Evolutionary conservation across 768 basidiomycete species (phyloP).

Genomic region (Suillus lakei): DNA sequence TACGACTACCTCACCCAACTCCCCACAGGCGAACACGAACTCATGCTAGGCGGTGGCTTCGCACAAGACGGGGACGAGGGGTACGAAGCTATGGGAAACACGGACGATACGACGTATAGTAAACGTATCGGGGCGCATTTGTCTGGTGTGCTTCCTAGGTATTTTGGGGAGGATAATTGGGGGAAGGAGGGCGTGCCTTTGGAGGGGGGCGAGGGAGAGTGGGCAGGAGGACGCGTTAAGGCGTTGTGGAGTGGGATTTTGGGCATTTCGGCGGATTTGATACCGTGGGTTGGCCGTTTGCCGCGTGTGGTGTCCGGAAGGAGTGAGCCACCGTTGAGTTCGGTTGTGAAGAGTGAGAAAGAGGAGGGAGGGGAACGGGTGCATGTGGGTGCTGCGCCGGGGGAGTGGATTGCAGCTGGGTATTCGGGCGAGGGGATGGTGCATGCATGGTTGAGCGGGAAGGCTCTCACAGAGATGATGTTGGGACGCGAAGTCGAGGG

Average conservation of each 20-base stretch:
- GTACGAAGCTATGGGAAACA: constrained; percentile 40
- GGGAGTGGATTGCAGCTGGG: constrained; percentile 77
- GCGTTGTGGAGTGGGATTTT: constrained; percentile 68
- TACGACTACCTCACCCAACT: constrained; percentile 77
- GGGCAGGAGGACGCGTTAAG: constrained; percentile 54
- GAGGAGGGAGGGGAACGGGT: not conserved
- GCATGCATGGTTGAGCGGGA: constrained; percentile 70
- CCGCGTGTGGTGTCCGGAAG: constrained; percentile 53
- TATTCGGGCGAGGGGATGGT: constrained; percentile 79
- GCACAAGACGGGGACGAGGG: constrained; percentile 36
- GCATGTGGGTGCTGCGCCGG: constrained; percentile 39
- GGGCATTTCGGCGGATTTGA: constrained; percentile 61
- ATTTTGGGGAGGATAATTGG: constrained; percentile 54
- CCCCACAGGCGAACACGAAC: constrained; percentile 45
- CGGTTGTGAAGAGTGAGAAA: not conserved
- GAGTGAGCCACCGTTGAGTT: constrained; percentile 18
- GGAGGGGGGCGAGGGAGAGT: constrained; percentile 22
- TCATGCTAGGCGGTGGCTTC: constrained; percentile 71
- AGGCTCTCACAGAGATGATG: constrained; percentile 64
- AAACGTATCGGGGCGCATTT: constrained; percentile 41
- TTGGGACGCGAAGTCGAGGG: constrained; percentile 40
- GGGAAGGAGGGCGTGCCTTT: constrained; percentile 38
- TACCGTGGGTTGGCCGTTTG: constrained; percentile 77
- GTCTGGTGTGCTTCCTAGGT: constrained; percentile 51
- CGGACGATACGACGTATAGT: constrained; percentile 42